A percentile compares a stretch with the other conserved stretches of the same genome.
These are phyloP conservation scores for Eleusine coracana DNA, from an alignment of 176 grass and related monocot species.

Conservation along the genomic window DNA sequence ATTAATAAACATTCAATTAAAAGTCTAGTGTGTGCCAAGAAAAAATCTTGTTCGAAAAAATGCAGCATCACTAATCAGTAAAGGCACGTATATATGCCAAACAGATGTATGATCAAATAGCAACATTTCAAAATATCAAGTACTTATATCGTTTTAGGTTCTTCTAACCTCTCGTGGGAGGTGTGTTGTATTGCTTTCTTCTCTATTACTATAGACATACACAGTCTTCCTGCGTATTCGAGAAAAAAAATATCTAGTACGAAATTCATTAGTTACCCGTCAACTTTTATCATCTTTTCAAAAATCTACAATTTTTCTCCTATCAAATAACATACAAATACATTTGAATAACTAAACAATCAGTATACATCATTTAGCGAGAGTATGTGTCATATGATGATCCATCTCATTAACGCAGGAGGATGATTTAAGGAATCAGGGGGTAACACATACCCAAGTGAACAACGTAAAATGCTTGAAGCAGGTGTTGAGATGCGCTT, in stretches of 20 bases:
- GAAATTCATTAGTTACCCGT: neutral
- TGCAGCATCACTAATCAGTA: neutral
- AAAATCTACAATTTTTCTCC: neutral
- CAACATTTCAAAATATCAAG: neutral
- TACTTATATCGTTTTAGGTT: neutral
- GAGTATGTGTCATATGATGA: neutral
- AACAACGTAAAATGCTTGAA: slow-evolving; percentile 99
- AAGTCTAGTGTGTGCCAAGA: neutral
- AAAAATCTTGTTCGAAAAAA: neutral
- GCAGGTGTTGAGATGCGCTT: slow-evolving; percentile 97
- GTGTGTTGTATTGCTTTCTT: no score
- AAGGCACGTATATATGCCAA: neutral
- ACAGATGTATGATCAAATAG: neutral
- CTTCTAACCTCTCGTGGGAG: no score
- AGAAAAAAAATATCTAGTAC: neutral
- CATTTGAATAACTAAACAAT: neutral
- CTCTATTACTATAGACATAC: no score
- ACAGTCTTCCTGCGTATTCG: no score
- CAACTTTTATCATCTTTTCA: neutral
- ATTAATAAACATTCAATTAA: neutral
- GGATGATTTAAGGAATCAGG: no score
- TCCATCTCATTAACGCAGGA: no score
- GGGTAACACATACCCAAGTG: slow-evolving; percentile 65
- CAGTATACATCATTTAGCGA: neutral
- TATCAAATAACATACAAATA: neutral